Evolutionary conservation across 345 rosid genomes (phyloP), one percentile per base, ranked within the genome.

Genomic region (Citrus sp.): DNA sequence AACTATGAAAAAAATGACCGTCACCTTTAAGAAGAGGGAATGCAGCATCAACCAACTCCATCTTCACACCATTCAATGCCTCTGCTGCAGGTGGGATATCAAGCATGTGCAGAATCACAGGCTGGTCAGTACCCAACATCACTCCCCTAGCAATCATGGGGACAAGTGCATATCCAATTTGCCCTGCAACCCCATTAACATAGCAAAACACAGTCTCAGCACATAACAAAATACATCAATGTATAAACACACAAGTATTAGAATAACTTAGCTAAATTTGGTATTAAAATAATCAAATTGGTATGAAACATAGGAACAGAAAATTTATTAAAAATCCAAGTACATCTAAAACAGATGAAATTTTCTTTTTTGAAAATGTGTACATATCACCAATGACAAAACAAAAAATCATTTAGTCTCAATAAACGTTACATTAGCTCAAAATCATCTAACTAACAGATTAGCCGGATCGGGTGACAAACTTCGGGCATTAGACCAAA

Each of bases 91-190:
- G 93, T 66, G 95, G 93, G 79, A 96, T 96, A 85, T 96, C 99
- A 78, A 96, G 98, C 99, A 96, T 92, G 89, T 96, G 98, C 76
- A 96, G 93, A 82, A 96, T 94, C 73, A 96, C 99, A 46, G 99
- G 99, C 89, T 96, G 99, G 89, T 94, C 98, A 27, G 93, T 69
- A 79, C 99, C 99, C 82, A 96, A 88, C 99, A 96, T 96, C 80
- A 94, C 87, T 73, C 99, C 98, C 79, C 99, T 86, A 18, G 98
- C 99, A 87, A 96, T 90, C 99, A 96, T 96, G 64, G 99, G 99
- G 0, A 94, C 99, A 70, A 96, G 98, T 5, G 99, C 99, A 83
- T 96, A 96, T 79, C 99, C 99, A 38, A 96, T 96, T 96, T 96
- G 98, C 49, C 99, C 99, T 96, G 90, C 88, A 46, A 30, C 73